Base-by-base conservation (phyloP, 2,329 filamentous ascomycete genomes). In the Leptographium lundbergii region DNA sequence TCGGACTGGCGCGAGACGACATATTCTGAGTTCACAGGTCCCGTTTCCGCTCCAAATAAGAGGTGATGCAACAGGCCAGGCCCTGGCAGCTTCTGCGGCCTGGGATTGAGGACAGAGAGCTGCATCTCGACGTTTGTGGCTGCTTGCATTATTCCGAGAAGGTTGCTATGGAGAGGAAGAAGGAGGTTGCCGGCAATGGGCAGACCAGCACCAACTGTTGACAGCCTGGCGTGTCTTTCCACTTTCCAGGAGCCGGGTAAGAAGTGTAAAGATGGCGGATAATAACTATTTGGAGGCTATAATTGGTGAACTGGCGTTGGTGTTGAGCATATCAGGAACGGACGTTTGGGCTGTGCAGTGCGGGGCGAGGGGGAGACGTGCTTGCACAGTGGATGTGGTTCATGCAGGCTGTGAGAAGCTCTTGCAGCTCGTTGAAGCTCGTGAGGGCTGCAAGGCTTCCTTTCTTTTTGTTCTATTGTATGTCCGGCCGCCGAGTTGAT, bases 21-120 rank as follows among this genome's bases (percentile, higher is more conserved):
- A 39, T 17, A 4, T 39, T 4, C 36, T 17, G 36, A 39, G 61
- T n/a, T 69, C 61, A 42, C 66, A 61, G 22, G 47, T 10, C 47
- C 47, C 10, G 47, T 25, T 25, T 24, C 72, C 65, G 29, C 69
- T 63, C 59, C 66, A 66, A 74, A 71, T 55, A 94, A 80, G 9
- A 95, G 77, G 11, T 87, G 70, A 69, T 81, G 78, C 45, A 81
- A 69, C 53, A 80, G 69, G 13, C 60, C 59, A 25, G 78, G 76
- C 1, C 79, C 79, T 1, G 71, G 65, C 6, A 79, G 64, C 59
- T 66, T 69, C 17, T 60, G 61, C 13, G 78, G 72, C 29, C 67
- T 66, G 11, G 75, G 69, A 65, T 81, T 81, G 61, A 77, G 66
- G 54, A 81, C 71, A 11, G 78, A 79, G 36, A 76, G 64, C 61